phyloP scores from a whole-genome alignment of 169 alveolate species.

The Plasmodium cynomolgi region DNA sequence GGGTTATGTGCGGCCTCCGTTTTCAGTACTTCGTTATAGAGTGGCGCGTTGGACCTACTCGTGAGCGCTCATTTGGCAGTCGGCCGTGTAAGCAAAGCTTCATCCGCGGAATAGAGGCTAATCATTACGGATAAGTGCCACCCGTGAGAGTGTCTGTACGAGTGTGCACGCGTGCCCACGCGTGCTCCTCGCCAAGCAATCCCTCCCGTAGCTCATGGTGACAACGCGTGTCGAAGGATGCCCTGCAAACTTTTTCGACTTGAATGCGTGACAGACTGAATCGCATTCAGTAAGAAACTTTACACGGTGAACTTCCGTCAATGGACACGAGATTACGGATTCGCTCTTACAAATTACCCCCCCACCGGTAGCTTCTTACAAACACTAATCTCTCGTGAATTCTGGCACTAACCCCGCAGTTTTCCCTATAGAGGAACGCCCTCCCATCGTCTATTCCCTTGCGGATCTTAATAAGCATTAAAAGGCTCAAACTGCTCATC shows the following conservation, averaged over 20 bases:
- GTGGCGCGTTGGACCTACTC: not conserved
- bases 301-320: not conserved
- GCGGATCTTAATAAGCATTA: not conserved
- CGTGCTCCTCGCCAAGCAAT: not conserved
- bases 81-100: not conserved
- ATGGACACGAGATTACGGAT: not conserved
- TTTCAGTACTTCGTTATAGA: not conserved
- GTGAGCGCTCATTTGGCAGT: not conserved
- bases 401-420: not conserved
- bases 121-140: not conserved
- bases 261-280: not conserved
- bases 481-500: not conserved
- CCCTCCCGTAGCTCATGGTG: not conserved
- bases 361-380: not conserved
- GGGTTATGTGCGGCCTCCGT: not conserved
- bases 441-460: not conserved
- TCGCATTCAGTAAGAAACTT: not conserved
- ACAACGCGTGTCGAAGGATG: not conserved
- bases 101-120: not conserved
- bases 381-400: not conserved
- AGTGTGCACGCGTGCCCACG: not conserved
- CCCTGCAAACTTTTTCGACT: not conserved
- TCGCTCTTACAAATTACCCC: not conserved
- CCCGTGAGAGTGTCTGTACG: not conserved
- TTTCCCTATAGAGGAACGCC: not conserved